A percentile compares a stretch with the other conserved stretches of the same genome.
phyloP scores from a whole-genome alignment of 768 basidiomycete species.

The Lentinula boryana region DNA sequence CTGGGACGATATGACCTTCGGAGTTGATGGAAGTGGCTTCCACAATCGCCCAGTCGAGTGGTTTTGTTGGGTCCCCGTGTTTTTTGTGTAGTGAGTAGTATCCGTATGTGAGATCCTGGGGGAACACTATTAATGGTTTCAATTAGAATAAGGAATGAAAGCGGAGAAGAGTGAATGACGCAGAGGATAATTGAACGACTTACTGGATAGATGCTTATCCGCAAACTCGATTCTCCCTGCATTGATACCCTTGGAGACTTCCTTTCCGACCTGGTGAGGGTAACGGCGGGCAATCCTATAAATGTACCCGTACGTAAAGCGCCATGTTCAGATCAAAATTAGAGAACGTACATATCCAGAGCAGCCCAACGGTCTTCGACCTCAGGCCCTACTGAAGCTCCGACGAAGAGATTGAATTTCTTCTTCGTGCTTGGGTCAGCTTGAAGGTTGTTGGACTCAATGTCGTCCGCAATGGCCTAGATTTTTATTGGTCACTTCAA shows the following conservation, averaged over 20 bases:
- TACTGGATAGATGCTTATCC: constrained; percentile 44
- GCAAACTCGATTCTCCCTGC: constrained; percentile 39
- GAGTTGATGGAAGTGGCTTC: constrained; percentile 45
- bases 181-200: constrained; percentile 6
- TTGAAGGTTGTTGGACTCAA: constrained; percentile 38
- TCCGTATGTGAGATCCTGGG: constrained; percentile 42
- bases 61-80: constrained; percentile 37
- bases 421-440: constrained; percentile 34
- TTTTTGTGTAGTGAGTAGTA: constrained; percentile 38
- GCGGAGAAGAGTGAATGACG: neutral
- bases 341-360: constrained; percentile 34
- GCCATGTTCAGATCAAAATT: neutral
- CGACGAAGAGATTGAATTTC: constrained; percentile 43
- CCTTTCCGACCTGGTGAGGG: constrained; percentile 45
- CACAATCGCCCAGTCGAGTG: constrained; percentile 43
- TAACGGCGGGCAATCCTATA: constrained; percentile 35
- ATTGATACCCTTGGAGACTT: constrained; percentile 42
- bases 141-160: neutral
- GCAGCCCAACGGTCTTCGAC: constrained; percentile 43
- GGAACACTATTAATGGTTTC: constrained; percentile 30
- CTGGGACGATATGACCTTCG: constrained; percentile 40
- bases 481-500: neutral
- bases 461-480: constrained; percentile 40
- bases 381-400: constrained; percentile 40
- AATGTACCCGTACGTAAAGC: too few relatives aligned